Conservation (phyloP, 805 yeast genomes). For the Candida chauliodis region DNA sequence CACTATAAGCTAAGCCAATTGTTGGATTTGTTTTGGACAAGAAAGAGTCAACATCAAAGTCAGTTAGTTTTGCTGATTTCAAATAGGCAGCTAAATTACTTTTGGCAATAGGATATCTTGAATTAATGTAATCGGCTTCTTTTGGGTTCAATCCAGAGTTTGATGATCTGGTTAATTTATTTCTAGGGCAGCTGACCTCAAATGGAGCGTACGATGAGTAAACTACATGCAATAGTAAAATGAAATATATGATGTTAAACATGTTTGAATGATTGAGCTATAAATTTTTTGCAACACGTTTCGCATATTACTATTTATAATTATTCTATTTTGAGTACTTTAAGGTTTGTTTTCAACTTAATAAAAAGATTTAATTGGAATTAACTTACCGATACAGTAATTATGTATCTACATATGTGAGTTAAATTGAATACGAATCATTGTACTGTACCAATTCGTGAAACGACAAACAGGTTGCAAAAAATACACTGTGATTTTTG, state of each 20-base stretch:
- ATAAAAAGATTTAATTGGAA: no score
- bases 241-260: not conserved
- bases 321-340: no score
- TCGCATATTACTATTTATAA: not conserved
- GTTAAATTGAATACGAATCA: no score
- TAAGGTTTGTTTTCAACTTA: no score
- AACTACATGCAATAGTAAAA: not conserved
- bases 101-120: slow-evolving; percentile 21
- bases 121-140: slow-evolving; percentile 24
- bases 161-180: slow-evolving; percentile 22
- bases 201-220: slow-evolving; percentile 26
- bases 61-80: slow-evolving; percentile 17
- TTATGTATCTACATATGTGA: no score
- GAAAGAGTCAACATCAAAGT: slow-evolving; percentile 20
- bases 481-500: no score
- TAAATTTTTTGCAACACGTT: not conserved
- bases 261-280: not conserved
- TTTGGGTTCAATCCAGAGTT: slow-evolving; percentile 16
- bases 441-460: no score
- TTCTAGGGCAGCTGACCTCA: slow-evolving; percentile 24
- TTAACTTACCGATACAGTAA: no score
- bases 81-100: slow-evolving; percentile 22
- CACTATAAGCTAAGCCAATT: slow-evolving; percentile 36
- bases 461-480: no score
- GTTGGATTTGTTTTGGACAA: slow-evolving; percentile 15